phyloP scores from a whole-genome alignment of 306 rosid genomes.

The Clitoria ternatea region DNA sequence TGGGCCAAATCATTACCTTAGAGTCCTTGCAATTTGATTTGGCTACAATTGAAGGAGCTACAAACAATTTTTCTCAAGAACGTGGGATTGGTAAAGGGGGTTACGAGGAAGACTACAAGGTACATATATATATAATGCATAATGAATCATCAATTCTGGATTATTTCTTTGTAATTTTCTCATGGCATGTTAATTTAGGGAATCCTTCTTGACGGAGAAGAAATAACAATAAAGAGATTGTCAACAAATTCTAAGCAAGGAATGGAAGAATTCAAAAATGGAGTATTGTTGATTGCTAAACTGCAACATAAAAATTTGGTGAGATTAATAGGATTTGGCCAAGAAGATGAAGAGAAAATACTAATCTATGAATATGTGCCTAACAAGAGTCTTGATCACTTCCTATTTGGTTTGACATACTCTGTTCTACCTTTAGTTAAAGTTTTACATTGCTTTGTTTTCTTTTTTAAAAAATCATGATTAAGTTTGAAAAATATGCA shows the following conservation, averaged over 20 bases:
- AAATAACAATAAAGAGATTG: conserved; percentile 60
- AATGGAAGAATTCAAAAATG: conserved; percentile 52
- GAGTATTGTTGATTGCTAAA: conserved; percentile 47
- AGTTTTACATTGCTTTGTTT: too few species aligned
- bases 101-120: conserved; percentile 56
- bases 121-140: neutral
- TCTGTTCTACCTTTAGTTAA: too few species aligned
- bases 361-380: too few species aligned
- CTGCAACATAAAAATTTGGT: conserved; percentile 72
- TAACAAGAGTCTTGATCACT: too few species aligned
- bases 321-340: too few species aligned
- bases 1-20: conserved; percentile 10
- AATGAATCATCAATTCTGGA: neutral
- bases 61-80: too few species aligned
- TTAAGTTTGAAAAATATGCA: too few species aligned
- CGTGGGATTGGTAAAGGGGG: too few species aligned
- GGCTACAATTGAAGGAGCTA: too few species aligned
- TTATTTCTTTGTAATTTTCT: neutral
- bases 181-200: conserved; percentile 37
- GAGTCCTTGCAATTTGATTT: conserved; percentile 45
- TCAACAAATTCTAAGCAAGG: conserved; percentile 53
- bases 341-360: too few species aligned
- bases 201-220: conserved; percentile 38
- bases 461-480: too few species aligned
- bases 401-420: conserved; percentile 45